These are phyloP conservation scores for Neonectria ditissima DNA, from an alignment of 2,329 filamentous ascomycete species.

Conservation along the genomic window DNA sequence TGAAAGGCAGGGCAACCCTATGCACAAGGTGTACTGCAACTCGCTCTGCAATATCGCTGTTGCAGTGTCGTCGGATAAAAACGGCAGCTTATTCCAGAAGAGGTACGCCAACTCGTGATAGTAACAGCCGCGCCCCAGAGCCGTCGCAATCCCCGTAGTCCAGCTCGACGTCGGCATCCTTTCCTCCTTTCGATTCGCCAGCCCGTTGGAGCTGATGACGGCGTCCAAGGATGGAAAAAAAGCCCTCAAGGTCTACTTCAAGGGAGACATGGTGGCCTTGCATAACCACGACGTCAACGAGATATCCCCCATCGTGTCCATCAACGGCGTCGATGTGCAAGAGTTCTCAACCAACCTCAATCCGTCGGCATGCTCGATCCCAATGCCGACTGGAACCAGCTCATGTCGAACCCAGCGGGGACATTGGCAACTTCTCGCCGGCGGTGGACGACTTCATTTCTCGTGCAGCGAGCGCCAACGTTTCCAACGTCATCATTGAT, in stretches of 20 bases:
- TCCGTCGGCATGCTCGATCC: conserved; percentile 15
- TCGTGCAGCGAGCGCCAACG: neutral
- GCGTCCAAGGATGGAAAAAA: conserved; percentile 14
- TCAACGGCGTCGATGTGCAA: conserved; percentile 5
- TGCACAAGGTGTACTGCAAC: conserved; percentile 9
- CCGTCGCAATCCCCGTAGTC: neutral
- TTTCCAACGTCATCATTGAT: conserved; percentile 16
- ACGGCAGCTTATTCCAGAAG: neutral
- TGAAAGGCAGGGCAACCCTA: neutral
- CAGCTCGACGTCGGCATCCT: neutral
- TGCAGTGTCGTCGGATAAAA: neutral
- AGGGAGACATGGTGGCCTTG: neutral
- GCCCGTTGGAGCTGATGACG: conserved; percentile 1
- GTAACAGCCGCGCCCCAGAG: too few relatives aligned
- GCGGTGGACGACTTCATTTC: conserved; percentile 11
- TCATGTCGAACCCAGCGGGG: conserved; percentile 8
- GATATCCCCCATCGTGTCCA: conserved; percentile 9
- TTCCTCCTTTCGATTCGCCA: conserved; percentile 7
- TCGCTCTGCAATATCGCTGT: conserved; percentile 1
- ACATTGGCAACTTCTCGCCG: conserved; percentile 6
- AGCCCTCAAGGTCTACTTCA: conserved; percentile 5
- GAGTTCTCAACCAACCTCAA: neutral
- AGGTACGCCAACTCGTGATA: too few relatives aligned
- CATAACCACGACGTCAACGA: neutral
- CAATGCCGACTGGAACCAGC: conserved; percentile 9